Evolutionary conservation across 805 yeast genomes (phyloP).

Genomic region (Starmerella floricola): DNA sequence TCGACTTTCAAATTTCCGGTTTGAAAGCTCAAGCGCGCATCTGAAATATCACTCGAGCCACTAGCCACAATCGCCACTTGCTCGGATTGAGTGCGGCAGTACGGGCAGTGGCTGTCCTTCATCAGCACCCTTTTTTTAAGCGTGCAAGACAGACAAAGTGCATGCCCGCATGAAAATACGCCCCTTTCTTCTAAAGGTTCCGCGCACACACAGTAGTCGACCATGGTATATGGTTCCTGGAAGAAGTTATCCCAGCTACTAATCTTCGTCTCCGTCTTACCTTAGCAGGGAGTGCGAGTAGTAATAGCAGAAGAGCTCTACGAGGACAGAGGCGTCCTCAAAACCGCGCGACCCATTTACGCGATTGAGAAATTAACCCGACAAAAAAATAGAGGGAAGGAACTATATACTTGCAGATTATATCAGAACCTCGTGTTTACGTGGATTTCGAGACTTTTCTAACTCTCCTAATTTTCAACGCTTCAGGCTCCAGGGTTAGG

Average conservation of each 20-base stretch:
- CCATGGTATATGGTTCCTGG: conserved; percentile 2
- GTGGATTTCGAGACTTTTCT: too few species aligned
- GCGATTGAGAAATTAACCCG: too few species aligned
- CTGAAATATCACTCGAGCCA: conserved; percentile 28
- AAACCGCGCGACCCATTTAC: too few species aligned
- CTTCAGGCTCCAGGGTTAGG: too few species aligned
- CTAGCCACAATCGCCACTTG: conserved; percentile 41
- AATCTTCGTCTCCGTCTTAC: neutral
- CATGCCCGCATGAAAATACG: conserved; percentile 71
- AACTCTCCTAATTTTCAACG: too few species aligned
- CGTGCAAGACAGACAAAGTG: conserved; percentile 69
- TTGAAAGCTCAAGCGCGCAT: conserved; percentile 27
- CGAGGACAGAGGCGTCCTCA: too few species aligned
- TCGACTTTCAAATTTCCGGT: conserved; percentile 12
- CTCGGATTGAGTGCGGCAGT: conserved; percentile 65
- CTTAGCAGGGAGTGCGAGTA: neutral
- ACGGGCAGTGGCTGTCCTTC: conserved; percentile 59
- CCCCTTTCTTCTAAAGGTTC: conserved; percentile 53
- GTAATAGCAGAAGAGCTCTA: too few species aligned
- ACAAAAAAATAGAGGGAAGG: too few species aligned
- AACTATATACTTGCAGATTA: too few species aligned
- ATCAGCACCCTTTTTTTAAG: conserved; percentile 74
- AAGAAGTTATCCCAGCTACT: neutral
- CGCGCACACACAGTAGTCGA: conserved; percentile 71
- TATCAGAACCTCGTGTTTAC: too few species aligned